Conservation (phyloP, 768 basidiomycete genomes). For the Tremella mesenterica region DNA sequence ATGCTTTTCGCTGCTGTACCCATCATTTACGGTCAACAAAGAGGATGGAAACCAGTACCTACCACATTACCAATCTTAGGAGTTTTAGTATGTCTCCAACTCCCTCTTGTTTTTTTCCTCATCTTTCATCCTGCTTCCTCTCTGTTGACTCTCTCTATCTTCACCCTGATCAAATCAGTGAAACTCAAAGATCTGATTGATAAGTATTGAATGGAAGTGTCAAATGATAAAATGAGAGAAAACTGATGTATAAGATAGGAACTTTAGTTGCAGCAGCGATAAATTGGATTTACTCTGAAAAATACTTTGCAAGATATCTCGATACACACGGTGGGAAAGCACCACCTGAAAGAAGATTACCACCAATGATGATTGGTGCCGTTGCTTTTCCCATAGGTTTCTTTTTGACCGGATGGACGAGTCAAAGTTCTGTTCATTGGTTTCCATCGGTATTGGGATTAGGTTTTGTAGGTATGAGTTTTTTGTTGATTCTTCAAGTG, state of each 20-base stretch:
- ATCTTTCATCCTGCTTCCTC: no score
- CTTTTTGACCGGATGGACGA: constrained; percentile 41
- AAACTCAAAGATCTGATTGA: no score
- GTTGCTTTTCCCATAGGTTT: constrained; percentile 40
- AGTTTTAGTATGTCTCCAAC: constrained; percentile 30
- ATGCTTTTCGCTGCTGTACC: constrained; percentile 37
- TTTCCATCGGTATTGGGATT: constrained; percentile 36
- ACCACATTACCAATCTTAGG: constrained; percentile 40
- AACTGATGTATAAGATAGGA: constrained; percentile 32
- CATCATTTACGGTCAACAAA: constrained; percentile 35
- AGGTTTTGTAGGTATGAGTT: constrained; percentile 39
- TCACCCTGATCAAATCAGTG: no score
- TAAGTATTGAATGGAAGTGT: no score
- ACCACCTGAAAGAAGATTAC: constrained; percentile 36
- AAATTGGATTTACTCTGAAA: constrained; percentile 33
- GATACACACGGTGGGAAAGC: constrained; percentile 27
- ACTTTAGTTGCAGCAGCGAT: constrained; percentile 38
- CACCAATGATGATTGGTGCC: constrained; percentile 42
- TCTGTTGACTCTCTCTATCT: no score
- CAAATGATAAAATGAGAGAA: no score
- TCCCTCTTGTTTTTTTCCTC: constrained; percentile 4
- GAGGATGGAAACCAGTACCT: constrained; percentile 39
- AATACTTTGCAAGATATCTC: constrained; percentile 30
- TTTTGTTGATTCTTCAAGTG: constrained; percentile 44
- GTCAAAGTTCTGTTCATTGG: constrained; percentile 25